Base-by-base conservation (phyloP, 129 eudicot genomes). In the Arctium minus region DNA sequence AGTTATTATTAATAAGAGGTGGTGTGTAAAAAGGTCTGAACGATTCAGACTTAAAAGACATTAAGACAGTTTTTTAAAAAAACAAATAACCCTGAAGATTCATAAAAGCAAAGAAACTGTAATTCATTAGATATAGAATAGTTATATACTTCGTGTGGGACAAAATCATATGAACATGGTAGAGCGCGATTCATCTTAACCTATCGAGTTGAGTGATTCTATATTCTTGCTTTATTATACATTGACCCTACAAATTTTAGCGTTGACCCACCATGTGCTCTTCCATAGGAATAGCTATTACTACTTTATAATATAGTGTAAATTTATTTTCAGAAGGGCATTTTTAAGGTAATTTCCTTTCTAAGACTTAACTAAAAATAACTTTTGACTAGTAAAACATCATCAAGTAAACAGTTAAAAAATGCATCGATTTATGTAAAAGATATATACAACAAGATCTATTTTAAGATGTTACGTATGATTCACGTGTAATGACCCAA, bases 231-330 rank as follows among this genome's bases (percentile, higher is more conserved):
- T 9, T 44, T 44, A 44, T 10, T 44, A 44, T 44, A 44, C 53
- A 48, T 67, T 39, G 40, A 78, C 82, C 69, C 15, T 64, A 18
- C 29, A 78, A 22, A 1, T 65, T 78, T 22, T 38, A 36, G 44
- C 74, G 13, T 78, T 39, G 83, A 80, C 83, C 83, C 83, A 80
- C 83, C 77, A 48, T 37, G 71, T 48, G 76, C 36, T 70, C 27
- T 53, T 71, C 31, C 40, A n/a, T n/a, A n/a, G n/a, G n/a, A n/a
- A 40, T 31, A 65, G 75, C 62, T 40, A 8, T 40, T 40, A 40
- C 60, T 48, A 48, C 17, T 11, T 48, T 10, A n/a, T 48, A 11
- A 74, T 56, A 9, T 76, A 62, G 79, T 33, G 30, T 60, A 18
- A 50, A 56, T 1, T 50, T 50, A 56, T 76, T 39, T 53, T 10